Evolutionary conservation across 345 rosid species (phyloP), one percentile per base, ranked within the genome.

Genomic region (Salix purpurea): DNA sequence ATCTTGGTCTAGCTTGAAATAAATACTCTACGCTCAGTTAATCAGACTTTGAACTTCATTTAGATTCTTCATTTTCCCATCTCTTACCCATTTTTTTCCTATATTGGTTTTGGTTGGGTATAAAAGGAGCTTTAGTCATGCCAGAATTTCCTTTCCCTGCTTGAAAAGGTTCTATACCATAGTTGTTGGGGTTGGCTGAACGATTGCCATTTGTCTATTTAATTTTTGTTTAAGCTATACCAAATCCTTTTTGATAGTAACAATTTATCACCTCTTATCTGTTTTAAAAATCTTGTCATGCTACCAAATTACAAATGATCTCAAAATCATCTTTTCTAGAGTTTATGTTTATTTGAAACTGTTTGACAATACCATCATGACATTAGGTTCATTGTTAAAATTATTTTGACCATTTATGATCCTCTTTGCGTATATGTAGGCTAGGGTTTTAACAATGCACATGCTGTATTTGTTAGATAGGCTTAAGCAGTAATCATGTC

Each of bases 401-500:
- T 7, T 19, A 19, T 6, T 54, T 21, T 18, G n/a, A 21, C 12
- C 24, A 54, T 54, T 54, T 19, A 18, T 21, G 24, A 54, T 54
- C 60, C 40, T 37, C 37, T 32, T 65, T 65, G 42, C 69, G 5
- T 7, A 13, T 13, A 32, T 65, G 6, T 13, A 15, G n/a, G 18
- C 26, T 3, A 24, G 4, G 18, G 10, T 66, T 36, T 23, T 28
- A 36, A 62, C 26, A 54, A 36, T 71, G 34, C 32, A 23, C 16
- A 15, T 46, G 44, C 69, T 15, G 14, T 67, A 11, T 65, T 21
- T 54, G 16, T 65, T 24, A n/a, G 28, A 18, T 18, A 36, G 44
- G 30, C 16, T 70, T 76, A 13, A 73, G 42, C 23, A 71, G 71
- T 79, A 78, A 78, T 62, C 74, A 82, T 73, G 5, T 77, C 65